These are phyloP conservation scores for Tilletia indica DNA, from an alignment of 1,284 basidiomycete genomes.

Conservation along the genomic window DNA sequence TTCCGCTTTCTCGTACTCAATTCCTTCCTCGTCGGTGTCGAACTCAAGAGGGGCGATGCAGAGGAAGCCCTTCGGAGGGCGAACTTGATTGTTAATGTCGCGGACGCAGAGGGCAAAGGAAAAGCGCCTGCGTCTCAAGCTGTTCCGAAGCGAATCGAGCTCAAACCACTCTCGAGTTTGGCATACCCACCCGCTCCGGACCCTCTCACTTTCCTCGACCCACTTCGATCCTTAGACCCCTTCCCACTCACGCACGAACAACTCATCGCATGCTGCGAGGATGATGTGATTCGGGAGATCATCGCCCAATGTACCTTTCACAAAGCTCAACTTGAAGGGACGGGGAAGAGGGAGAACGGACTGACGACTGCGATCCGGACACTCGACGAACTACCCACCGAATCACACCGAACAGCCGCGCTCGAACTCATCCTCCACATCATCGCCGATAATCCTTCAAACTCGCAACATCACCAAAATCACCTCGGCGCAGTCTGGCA, in stretches of 20 bases:
- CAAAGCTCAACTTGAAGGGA: not conserved
- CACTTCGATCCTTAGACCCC: constrained; percentile 48
- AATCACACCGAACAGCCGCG: constrained; percentile 46
- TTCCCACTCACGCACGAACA: constrained; percentile 47
- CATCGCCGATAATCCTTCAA: constrained; percentile 27
- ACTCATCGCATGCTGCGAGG: constrained; percentile 41
- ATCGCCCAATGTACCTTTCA: constrained; percentile 16
- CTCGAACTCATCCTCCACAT: constrained; percentile 54
- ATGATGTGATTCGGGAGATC: constrained; percentile 39
- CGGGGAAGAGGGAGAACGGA: not conserved
- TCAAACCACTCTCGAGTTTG: constrained; percentile 41
- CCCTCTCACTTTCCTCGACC: constrained; percentile 52
- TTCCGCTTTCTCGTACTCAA: constrained; percentile 90
- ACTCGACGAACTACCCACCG: constrained; percentile 43
- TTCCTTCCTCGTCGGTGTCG: constrained; percentile 79
- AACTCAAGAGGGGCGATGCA: constrained; percentile 76
- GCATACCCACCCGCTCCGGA: constrained; percentile 51
- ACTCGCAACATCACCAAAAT: constrained; percentile 22
- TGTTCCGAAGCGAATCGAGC: not conserved
- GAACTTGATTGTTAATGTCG: constrained; percentile 24
- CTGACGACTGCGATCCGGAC: constrained; percentile 36
- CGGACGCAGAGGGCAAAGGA: not conserved
- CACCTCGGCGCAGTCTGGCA: constrained; percentile 13
- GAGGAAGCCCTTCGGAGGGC: constrained; percentile 60
- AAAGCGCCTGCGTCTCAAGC: not conserved